A percentile compares a stretch with the other conserved stretches of the same genome.
Conservation (phyloP, 2,329 filamentous ascomycete species). For the Aspergillus quadricinctus region DNA sequence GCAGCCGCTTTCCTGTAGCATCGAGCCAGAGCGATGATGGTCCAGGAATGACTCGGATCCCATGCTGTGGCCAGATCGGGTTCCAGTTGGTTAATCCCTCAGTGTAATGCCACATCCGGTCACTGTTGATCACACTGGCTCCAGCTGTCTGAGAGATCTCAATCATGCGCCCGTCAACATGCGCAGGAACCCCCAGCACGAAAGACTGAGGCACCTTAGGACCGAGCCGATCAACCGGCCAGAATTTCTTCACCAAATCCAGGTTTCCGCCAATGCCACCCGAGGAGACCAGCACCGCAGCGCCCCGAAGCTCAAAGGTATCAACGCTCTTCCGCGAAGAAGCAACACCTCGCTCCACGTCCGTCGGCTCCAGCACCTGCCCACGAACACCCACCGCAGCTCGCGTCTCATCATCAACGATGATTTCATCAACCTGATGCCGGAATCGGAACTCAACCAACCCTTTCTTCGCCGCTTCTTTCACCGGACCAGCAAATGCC, state of each 20-base stretch:
- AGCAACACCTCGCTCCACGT: conserved; percentile 49
- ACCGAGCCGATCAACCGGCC: conserved; percentile 56
- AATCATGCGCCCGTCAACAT: conserved; percentile 63
- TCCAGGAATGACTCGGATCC: conserved; percentile 57
- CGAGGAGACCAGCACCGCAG: conserved; percentile 52
- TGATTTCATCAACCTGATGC: conserved; percentile 54
- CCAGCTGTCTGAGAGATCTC: conserved; percentile 52
- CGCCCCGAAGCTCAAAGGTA: conserved; percentile 51
- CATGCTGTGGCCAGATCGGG: conserved; percentile 58
- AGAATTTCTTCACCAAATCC: conserved; percentile 55
- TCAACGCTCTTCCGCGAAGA: conserved; percentile 45
- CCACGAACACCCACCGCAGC: conserved; percentile 53
- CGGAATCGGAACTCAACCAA: conserved; percentile 54
- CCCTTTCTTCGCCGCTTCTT: conserved; percentile 50
- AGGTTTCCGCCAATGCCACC: conserved; percentile 60
- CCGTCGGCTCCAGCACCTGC: conserved; percentile 50
- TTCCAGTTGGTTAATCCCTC: conserved; percentile 61
- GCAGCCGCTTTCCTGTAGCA: conserved; percentile 55
- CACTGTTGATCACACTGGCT: conserved; percentile 55
- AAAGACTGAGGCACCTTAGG: conserved; percentile 54
- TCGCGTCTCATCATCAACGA: conserved; percentile 49
- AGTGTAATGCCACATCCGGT: conserved; percentile 65
- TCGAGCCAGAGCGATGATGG: conserved; percentile 44
- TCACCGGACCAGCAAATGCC: conserved; percentile 55
- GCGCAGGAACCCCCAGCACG: conserved; percentile 58